Base-by-base conservation (phyloP, 768 basidiomycete species). In the Termitomyces sp. region DNA sequence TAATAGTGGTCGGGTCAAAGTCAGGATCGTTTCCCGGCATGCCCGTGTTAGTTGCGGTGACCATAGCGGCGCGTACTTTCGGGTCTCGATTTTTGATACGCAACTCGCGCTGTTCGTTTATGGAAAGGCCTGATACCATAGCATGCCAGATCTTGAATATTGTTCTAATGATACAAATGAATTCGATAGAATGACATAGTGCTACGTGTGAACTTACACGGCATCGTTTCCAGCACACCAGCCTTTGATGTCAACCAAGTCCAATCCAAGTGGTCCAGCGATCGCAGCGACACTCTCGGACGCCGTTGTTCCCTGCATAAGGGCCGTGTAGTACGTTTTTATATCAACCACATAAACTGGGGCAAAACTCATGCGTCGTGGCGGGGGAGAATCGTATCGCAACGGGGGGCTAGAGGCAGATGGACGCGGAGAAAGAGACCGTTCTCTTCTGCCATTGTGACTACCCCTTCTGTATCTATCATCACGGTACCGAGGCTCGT, bases 171-270 rank as follows among this genome's bases (percentile, higher is more conserved):
- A 26, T 2, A 16, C 26, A 24, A 7, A 32, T 39, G 9, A 26
- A 40, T 34, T 5, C 26, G n/a, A 1, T 44, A 20, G 12, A 18
- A 39, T 16, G 14, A 24, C 24, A 2, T n/a, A 53, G 32, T 9
- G n/a, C 13, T 32, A 58, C 26, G 16, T 53, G 24, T 44, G 32
- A 34, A 43, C 81, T 66, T 62, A 82, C 82, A 71, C 71, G 34
- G 79, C 78, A 63, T 83, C 82, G 50, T 82, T 81, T 0, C 81
- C 82, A 9, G 81, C 80, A 66, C 81, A 82, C 62, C 75, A 74
- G 9, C 69, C 71, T 24, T 67, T 56, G n/a, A 65, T 69, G 33
- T 73, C 68, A 0, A 69, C 62, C 61, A 77, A 56, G 24, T 60
- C 65, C 44, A 83, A 52, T 7, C 64, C 60, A 22, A 67, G 69